Conservation (phyloP, 2,329 filamentous ascomycete genomes). For the Phialemoniopsis sp. region DNA sequence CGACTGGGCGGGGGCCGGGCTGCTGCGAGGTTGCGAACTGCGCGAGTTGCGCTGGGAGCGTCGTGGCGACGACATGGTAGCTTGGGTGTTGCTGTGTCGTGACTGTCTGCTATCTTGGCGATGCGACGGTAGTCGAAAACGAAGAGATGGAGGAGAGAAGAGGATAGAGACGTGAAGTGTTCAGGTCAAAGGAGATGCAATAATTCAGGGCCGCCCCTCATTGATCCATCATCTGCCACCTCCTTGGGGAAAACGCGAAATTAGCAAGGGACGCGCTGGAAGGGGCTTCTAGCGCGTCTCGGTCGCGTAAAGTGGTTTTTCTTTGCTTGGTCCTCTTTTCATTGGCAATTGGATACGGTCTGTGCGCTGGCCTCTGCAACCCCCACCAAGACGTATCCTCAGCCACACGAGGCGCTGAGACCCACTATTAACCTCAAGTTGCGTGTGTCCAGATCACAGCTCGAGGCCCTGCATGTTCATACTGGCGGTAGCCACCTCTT, state of each 20-base stretch:
- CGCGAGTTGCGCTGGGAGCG: constrained; percentile 33
- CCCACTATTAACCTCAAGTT: too few relatives aligned
- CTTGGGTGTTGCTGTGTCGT: constrained; percentile 2
- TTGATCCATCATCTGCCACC: too few relatives aligned
- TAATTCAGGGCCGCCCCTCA: not conserved
- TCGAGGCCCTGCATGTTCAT: too few relatives aligned
- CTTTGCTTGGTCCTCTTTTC: too few relatives aligned
- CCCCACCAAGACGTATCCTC: too few relatives aligned
- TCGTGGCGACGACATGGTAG: constrained; percentile 59
- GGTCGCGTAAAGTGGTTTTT: constrained; percentile 36
- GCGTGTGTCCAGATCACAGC: too few relatives aligned
- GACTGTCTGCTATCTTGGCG: not conserved
- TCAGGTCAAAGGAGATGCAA: not conserved
- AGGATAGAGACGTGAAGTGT: not conserved
- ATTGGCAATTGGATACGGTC: too few relatives aligned
- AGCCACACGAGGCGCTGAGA: too few relatives aligned
- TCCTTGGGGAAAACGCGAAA: constrained; percentile 2
- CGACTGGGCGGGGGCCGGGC: constrained; percentile 21
- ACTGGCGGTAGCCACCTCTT: too few relatives aligned
- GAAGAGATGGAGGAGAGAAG: not conserved
- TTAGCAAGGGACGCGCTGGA: not conserved
- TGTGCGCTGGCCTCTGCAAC: too few relatives aligned
- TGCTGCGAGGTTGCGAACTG: constrained; percentile 22
- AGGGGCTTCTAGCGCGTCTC: constrained; percentile 13
- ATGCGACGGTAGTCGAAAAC: not conserved